These are phyloP conservation scores for Cucumis hystrix DNA, from an alignment of 306 rosid genomes.

Conservation along the genomic window DNA sequence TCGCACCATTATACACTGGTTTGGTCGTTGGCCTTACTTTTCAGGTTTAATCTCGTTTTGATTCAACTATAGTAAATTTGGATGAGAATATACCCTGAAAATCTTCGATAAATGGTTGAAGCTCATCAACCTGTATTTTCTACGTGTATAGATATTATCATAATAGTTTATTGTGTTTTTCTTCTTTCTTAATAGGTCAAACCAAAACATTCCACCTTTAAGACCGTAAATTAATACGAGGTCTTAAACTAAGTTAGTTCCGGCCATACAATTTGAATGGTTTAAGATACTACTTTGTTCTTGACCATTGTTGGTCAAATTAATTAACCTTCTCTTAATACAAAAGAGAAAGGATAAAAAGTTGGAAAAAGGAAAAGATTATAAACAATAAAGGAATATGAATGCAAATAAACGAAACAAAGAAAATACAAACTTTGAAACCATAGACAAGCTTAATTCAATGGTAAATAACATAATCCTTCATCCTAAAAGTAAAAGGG, in stretches of 20 bases:
- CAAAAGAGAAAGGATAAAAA: no score
- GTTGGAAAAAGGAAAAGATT: no score
- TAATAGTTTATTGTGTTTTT: background rate
- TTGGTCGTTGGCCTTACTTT: background rate
- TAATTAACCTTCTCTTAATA: background rate
- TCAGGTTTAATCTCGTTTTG: background rate
- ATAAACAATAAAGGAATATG: no score
- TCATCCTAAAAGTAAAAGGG: no score
- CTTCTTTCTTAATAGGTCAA: conserved; percentile 4
- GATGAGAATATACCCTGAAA: background rate
- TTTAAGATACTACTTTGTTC: background rate
- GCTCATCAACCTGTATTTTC: background rate
- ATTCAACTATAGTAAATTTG: background rate
- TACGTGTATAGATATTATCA: background rate
- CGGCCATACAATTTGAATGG: background rate
- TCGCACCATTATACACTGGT: background rate
- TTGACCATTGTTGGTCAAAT: background rate
- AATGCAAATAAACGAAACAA: no score
- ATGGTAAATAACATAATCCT: no score
- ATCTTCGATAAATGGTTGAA: background rate
- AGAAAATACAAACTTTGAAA: no score
- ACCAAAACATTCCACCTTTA: background rate
- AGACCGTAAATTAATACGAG: background rate
- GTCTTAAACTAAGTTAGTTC: background rate
- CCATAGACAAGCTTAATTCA: no score